Percentiles rank a stretch among this genome's conserved stretches.
phyloP scores from a whole-genome alignment of 805 yeast species.

The Ogataea ramenticola region DNA sequence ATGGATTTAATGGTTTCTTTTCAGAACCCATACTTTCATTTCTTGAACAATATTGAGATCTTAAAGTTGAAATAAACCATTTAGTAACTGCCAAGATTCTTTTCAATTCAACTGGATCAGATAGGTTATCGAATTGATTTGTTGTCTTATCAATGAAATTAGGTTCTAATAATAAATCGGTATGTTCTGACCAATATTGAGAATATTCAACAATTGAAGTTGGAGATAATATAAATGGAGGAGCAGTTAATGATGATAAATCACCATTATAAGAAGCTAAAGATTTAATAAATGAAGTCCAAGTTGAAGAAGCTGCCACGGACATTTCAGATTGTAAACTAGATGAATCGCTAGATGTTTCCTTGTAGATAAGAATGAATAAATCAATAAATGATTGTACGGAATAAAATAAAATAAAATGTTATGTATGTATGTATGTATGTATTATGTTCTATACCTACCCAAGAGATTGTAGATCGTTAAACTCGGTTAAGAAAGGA shows the following conservation, averaged over 20 bases:
- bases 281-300: conserved; percentile 89
- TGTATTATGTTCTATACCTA: too few relatives aligned
- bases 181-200: conserved; percentile 94
- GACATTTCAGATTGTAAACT: conserved; percentile 1
- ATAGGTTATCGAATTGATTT: conserved; percentile 28
- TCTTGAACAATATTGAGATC: conserved; percentile 91
- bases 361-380: too few relatives aligned
- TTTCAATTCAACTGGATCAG: conserved; percentile 44
- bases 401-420: too few relatives aligned
- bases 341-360: too few relatives aligned
- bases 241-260: conserved; percentile 89
- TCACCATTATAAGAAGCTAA: conserved; percentile 92
- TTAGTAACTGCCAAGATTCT: conserved; percentile 76
- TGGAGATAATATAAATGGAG: conserved; percentile 91
- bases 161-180: conserved; percentile 75
- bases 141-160: conserved; percentile 30
- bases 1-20: conserved; percentile 95
- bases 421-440: too few relatives aligned
- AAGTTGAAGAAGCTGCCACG: conserved; percentile 39
- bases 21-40: conserved; percentile 91
- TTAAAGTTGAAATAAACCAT: conserved; percentile 88
- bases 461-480: too few relatives aligned
- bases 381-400: too few relatives aligned
- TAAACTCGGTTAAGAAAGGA: too few relatives aligned
- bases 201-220: conserved; percentile 86